Conservation (phyloP, 78 protist species). For the Planoprotostelium fungivorum region DNA sequence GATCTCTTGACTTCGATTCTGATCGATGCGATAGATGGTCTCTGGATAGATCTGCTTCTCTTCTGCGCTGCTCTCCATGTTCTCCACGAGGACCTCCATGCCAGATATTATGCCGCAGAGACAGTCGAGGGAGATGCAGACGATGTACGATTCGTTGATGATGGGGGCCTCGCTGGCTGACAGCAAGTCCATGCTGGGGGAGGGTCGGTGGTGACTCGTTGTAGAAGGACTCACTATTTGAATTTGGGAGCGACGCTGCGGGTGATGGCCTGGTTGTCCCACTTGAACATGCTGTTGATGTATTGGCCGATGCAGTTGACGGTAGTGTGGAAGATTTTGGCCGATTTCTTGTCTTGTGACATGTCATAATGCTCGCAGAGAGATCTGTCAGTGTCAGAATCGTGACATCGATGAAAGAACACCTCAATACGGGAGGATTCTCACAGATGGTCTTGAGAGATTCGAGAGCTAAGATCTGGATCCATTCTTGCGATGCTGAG, state of each 20-base stretch:
- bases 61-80: not conserved
- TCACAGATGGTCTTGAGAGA: conserved; percentile 35
- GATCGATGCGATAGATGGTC: not conserved
- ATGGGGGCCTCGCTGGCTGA: not conserved
- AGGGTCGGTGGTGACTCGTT: not conserved
- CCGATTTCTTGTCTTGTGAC: not conserved
- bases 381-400: not conserved
- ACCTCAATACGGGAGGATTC: conserved; percentile 37
- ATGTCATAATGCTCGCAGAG: not conserved
- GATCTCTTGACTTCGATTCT: not conserved
- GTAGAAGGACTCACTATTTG: not conserved
- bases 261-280: not conserved
- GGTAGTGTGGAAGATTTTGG: not conserved
- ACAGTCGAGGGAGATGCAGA: not conserved
- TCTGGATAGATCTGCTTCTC: not conserved
- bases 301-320: not conserved
- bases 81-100: not conserved
- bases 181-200: not conserved
- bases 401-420: not conserved
- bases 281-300: not conserved
- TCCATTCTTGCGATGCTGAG: conserved; percentile 35
- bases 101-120: not conserved
- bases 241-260: not conserved
- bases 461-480: conserved; percentile 45
- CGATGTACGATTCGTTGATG: not conserved